Conservation (phyloP, 331 rosid species). For the Ulmus americana region DNA sequence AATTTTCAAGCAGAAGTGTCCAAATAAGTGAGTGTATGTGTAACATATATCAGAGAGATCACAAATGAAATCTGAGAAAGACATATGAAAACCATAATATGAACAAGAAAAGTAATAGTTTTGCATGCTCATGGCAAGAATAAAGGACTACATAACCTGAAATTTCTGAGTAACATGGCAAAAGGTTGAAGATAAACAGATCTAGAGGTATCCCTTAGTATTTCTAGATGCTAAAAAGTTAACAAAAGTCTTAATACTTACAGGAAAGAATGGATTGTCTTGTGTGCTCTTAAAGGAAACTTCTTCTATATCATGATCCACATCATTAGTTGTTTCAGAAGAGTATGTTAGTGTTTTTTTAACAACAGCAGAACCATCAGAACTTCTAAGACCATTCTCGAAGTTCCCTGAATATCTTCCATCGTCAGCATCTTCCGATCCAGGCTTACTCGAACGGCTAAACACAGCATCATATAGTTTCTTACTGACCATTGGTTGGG, state of each 20-base stretch:
- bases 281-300: conserved; percentile 27
- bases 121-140: too few relatives aligned
- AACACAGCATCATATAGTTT: conserved; percentile 59
- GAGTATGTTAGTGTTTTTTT: conserved; percentile 21
- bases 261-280: conserved; percentile 33
- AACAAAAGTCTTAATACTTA: conserved; percentile 20
- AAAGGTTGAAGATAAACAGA: too few relatives aligned
- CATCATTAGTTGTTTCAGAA: conserved; percentile 26
- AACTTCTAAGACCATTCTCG: conserved; percentile 26
- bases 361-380: conserved; percentile 39
- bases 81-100: too few relatives aligned
- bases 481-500: conserved; percentile 64
- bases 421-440: conserved; percentile 32
- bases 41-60: too few relatives aligned
- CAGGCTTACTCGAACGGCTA: conserved; percentile 29
- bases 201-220: too few relatives aligned
- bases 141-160: too few relatives aligned
- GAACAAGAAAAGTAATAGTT: too few relatives aligned
- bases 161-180: too few relatives aligned
- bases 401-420: conserved; percentile 24
- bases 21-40: not conserved
- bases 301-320: conserved; percentile 39
- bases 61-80: too few relatives aligned
- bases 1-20: conserved; percentile 31
- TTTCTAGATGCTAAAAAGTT: too few relatives aligned